These are phyloP conservation scores for Pichia heedii DNA, from an alignment of 805 yeast genomes.

Conservation along the genomic window DNA sequence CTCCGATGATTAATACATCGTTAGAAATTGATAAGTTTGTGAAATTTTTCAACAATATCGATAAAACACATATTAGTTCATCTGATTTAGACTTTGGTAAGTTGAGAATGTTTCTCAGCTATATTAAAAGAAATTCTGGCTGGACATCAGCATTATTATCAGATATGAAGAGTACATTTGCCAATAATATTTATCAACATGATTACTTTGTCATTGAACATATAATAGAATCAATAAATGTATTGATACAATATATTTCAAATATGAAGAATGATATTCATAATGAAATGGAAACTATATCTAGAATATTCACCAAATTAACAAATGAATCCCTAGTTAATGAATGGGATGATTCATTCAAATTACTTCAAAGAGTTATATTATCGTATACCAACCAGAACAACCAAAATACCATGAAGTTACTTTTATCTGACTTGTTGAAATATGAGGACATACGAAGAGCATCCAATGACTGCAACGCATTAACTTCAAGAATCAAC, in stretches of 20 bases:
- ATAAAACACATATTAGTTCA: slow-evolving; percentile 15
- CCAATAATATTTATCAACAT: slow-evolving; percentile 14
- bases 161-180: slow-evolving; percentile 25
- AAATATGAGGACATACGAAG: slow-evolving; percentile 22
- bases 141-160: slow-evolving; percentile 31
- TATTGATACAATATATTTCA: slow-evolving; percentile 42
- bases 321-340: slow-evolving; percentile 35
- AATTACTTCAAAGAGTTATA: slow-evolving; percentile 19
- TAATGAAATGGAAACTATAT: slow-evolving; percentile 30
- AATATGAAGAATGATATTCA: slow-evolving; percentile 36
- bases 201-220: slow-evolving; percentile 29
- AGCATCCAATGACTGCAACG: slow-evolving; percentile 26
- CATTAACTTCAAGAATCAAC: slow-evolving; percentile 12
- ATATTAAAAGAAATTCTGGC: slow-evolving; percentile 30
- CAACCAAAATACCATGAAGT: slow-evolving; percentile 6
- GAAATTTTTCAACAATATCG: slow-evolving; percentile 7
- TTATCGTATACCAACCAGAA: slow-evolving; percentile 18
- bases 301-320: slow-evolving; percentile 27
- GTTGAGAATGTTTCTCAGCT: slow-evolving; percentile 30
- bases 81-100: slow-evolving; percentile 27
- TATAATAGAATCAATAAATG: slow-evolving; percentile 41
- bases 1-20: slow-evolving; percentile 18
- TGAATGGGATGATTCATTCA: slow-evolving; percentile 31
- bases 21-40: neutral
- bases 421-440: slow-evolving; percentile 29